Base-by-base conservation (phyloP, 768 basidiomycete genomes). In the Agaricus blazei region DNA sequence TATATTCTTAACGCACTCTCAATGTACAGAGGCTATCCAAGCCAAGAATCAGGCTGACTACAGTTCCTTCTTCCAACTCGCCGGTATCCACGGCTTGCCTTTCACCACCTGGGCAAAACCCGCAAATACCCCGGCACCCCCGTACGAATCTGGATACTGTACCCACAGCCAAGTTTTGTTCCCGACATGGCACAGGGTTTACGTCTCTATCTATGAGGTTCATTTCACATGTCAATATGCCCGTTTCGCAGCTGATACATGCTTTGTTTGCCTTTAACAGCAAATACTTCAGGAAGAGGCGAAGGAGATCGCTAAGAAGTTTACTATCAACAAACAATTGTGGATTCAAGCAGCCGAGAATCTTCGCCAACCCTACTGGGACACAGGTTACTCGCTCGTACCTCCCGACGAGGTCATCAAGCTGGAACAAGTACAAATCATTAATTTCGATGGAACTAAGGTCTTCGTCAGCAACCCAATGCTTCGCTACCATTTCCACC, bases 161-260 rank as follows among this genome's bases (percentile, higher is more conserved):
- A 74, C 72, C 24, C 82, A 84, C 62, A 76, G 76, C 23, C 73
- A 73, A 0, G 68, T 75, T 9, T 65, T 81, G 9, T 82, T 82
- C 69, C 80, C 80, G 8, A 79, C 77, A 7, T 82, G 78, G 76
- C 81, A 84, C 60, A 67, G 82, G 50, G 77, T 79, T 3, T 82
- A 82, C 58, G 63, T 82, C 31, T 63, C 73, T 23, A 63, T 81
- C 2, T 75, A 72, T 53, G 81, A 84, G 71, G 81, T 80, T 44
- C 40, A 12, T 41, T 31, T 14, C n/a, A 12, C 6, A 27, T 44
- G 43, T 27, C 38, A 2, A 24, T 5, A n/a, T 3, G 23, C 19
- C 29, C n/a, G 43, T 9, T 29, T 26, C n/a, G 15, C 15, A 5
- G 24, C 37, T 38, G 48, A 15, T 34, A 34, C 53, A 45, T 19